A percentile compares a stretch with the other conserved stretches of the same genome.
Evolutionary conservation across 179 eudicot species (phyloP).

Genomic region (Silene noctiflora): DNA sequence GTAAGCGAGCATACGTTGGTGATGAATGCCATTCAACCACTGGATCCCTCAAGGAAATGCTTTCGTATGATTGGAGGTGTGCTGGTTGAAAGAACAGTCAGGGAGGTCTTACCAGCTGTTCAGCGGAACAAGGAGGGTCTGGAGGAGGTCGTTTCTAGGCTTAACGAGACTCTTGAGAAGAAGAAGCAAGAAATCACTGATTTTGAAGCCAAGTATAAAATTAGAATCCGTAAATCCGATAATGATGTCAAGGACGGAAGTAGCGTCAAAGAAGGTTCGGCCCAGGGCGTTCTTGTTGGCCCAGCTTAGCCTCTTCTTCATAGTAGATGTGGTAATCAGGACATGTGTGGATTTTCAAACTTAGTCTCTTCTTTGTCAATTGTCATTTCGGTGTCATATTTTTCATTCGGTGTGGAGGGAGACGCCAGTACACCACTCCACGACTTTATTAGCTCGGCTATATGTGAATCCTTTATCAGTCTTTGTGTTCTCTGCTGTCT

Average conservation of each 20-base stretch:
- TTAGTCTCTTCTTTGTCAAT: not conserved
- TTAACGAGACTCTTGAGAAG: conserved; percentile 68
- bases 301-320: conserved; percentile 35
- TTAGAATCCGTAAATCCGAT: conserved; percentile 64
- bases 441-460: not conserved
- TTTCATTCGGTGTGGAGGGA: not conserved
- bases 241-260: conserved; percentile 56
- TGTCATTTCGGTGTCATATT: no score
- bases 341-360: not conserved
- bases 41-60: conserved; percentile 78
- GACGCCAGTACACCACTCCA: not conserved
- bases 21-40: conserved; percentile 73
- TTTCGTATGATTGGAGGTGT: conserved; percentile 94
- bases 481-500: no score
- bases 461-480: no score
- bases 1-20: conserved; percentile 85
- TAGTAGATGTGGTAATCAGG: not conserved
- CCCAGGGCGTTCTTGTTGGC: conserved; percentile 96
- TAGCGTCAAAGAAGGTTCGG: conserved; percentile 71
- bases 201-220: conserved; percentile 71
- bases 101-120: conserved; percentile 90
- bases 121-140: conserved; percentile 82
- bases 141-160: conserved; percentile 77
- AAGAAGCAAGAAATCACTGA: conserved; percentile 78
- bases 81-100: conserved; percentile 82